These are phyloP conservation scores for Polychaeton citri DNA, from an alignment of 2,329 filamentous ascomycete species.

Conservation along the genomic window DNA sequence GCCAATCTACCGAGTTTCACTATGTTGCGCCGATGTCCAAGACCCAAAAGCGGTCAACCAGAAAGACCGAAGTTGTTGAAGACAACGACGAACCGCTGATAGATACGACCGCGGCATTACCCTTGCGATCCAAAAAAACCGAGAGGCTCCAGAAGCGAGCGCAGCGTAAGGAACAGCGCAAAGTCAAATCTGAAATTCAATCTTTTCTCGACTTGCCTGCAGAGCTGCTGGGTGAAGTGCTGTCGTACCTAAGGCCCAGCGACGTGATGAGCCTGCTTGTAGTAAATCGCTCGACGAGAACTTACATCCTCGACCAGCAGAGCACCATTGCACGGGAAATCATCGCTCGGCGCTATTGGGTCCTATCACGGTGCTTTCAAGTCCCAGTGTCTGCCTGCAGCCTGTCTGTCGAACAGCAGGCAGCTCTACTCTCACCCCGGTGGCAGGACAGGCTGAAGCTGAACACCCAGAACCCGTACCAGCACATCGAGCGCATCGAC, in stretches of 20 bases:
- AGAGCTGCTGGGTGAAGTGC: slow-evolving; percentile 38
- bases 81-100: slow-evolving; percentile 31
- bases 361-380: slow-evolving; percentile 39
- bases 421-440: slow-evolving; percentile 26
- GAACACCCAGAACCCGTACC: slow-evolving; percentile 35
- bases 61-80: slow-evolving; percentile 14
- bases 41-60: slow-evolving; percentile 4
- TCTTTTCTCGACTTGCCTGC: slow-evolving; percentile 37
- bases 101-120: slow-evolving; percentile 36
- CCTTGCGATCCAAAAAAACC: slow-evolving; percentile 40
- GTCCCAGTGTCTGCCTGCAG: slow-evolving; percentile 33
- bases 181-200: slow-evolving; percentile 18
- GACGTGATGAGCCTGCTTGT: slow-evolving; percentile 36
- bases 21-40: not conserved
- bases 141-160: slow-evolving; percentile 34
- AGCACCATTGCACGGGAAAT: slow-evolving; percentile 31
- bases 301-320: slow-evolving; percentile 34
- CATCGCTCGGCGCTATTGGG: slow-evolving; percentile 34
- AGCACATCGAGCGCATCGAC: slow-evolving; percentile 38
- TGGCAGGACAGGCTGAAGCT: slow-evolving; percentile 33
- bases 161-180: slow-evolving; percentile 26
- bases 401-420: slow-evolving; percentile 19
- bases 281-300: slow-evolving; percentile 28
- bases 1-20: too few species aligned
- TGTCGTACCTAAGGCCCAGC: slow-evolving; percentile 35